Conservation (phyloP, 225 moss, liverwort and hornwort genomes). For the Marchantia paleacea region DNA sequence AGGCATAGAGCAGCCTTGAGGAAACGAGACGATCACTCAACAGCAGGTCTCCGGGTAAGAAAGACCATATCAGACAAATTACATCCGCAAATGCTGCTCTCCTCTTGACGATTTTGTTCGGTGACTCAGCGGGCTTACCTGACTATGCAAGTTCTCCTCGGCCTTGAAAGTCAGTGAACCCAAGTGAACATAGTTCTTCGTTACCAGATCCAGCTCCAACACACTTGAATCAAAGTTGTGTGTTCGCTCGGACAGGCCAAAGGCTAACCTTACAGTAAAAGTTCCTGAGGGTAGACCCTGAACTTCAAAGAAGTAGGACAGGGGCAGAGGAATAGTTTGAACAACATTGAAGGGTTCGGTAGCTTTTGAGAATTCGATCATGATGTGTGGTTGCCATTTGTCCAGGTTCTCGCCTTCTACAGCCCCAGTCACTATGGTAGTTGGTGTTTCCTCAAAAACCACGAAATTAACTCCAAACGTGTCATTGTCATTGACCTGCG, state of each 20-base stretch:
- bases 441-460: constrained; percentile 71
- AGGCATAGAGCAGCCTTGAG: neutral
- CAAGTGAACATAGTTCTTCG: constrained; percentile 47
- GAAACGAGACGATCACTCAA: neutral
- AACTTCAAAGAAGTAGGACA: constrained; percentile 75
- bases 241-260: constrained; percentile 52
- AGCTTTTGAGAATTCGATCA: constrained; percentile 50
- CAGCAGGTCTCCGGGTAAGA: neutral
- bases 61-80: neutral
- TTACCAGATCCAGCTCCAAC: constrained; percentile 63
- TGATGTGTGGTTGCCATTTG: constrained; percentile 71
- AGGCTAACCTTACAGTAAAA: constrained; percentile 50
- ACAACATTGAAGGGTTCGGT: constrained; percentile 49
- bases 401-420: constrained; percentile 62
- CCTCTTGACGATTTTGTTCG: neutral
- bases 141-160: constrained; percentile 58
- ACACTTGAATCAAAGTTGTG: constrained; percentile 60
- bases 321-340: constrained; percentile 47
- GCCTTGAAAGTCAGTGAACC: constrained; percentile 58
- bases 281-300: constrained; percentile 64
- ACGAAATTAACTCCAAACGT: constrained; percentile 62
- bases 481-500: constrained; percentile 60
- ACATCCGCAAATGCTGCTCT: neutral
- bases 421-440: constrained; percentile 61
- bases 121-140: constrained; percentile 23